A percentile compares a stretch with the other conserved stretches of the same genome.
Conservation (phyloP, 1,284 basidiomycete genomes). For the Cryptococcus floricola region DNA sequence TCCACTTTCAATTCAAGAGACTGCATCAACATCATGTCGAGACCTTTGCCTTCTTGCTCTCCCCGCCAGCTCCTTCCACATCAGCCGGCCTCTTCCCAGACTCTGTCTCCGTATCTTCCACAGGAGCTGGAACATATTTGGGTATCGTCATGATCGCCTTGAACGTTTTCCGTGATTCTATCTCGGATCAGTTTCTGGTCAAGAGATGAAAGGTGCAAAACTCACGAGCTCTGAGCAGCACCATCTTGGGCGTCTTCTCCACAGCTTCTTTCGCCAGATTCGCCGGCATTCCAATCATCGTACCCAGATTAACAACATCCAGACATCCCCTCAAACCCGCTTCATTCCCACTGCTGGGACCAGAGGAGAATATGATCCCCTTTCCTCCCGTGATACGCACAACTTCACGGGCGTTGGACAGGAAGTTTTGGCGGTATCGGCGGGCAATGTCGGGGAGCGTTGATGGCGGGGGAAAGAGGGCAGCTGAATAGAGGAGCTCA, state of each 20-base stretch:
- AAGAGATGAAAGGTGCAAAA: slow-evolving; percentile 1
- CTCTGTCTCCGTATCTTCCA: too few species aligned
- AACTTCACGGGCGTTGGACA: slow-evolving; percentile 46
- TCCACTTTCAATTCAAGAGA: too few species aligned
- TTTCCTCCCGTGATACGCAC: slow-evolving; percentile 45
- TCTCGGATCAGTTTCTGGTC: not conserved
- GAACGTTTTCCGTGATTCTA: slow-evolving; percentile 44
- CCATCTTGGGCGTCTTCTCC: slow-evolving; percentile 33
- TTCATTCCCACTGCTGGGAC: slow-evolving; percentile 26
- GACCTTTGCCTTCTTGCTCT: too few species aligned
- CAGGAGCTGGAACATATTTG: too few species aligned
- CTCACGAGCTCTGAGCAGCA: slow-evolving; percentile 48
- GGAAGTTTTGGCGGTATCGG: slow-evolving; percentile 44
- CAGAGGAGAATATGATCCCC: slow-evolving; percentile 46
- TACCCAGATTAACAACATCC: slow-evolving; percentile 47
- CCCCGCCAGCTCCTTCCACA: too few species aligned
- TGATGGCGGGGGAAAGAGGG: slow-evolving; percentile 34
- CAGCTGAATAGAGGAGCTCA: slow-evolving; percentile 46
- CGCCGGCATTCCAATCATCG: slow-evolving; percentile 47
- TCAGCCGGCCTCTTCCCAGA: too few species aligned
- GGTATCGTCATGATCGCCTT: slow-evolving; percentile 45
- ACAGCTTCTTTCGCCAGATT: slow-evolving; percentile 48
- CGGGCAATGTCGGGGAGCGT: slow-evolving; percentile 26
- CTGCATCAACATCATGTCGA: too few species aligned
- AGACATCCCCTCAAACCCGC: slow-evolving; percentile 38